These are phyloP conservation scores for Yarrowia porcina DNA, from an alignment of 805 yeast species.

Conservation along the genomic window DNA sequence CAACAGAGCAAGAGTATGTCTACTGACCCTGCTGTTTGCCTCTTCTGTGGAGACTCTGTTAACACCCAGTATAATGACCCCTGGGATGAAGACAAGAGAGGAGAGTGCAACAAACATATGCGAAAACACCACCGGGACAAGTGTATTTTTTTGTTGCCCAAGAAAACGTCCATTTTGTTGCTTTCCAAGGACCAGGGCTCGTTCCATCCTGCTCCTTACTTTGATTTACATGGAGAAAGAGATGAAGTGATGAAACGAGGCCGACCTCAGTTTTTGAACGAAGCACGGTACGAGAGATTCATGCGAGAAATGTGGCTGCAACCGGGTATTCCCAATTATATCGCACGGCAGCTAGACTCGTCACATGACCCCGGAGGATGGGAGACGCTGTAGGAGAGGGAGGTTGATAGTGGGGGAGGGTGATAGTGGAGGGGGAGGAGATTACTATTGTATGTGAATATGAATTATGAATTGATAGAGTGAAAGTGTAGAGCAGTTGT, in stretches of 20 bases:
- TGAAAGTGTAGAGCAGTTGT: too few species aligned
- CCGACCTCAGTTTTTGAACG: constrained; percentile 65
- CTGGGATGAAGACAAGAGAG: constrained; percentile 43
- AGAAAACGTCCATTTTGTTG: constrained; percentile 60
- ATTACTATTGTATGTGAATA: too few species aligned
- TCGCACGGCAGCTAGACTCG: constrained; percentile 77
- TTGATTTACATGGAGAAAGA: constrained; percentile 82
- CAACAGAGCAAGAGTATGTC: constrained; percentile 32
- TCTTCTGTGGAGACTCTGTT: constrained; percentile 62
- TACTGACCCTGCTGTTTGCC: constrained; percentile 77
- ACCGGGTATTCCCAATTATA: constrained; percentile 70
- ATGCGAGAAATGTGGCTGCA: constrained; percentile 69
- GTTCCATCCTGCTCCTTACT: constrained; percentile 76
- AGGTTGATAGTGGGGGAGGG: too few species aligned
- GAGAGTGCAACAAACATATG: constrained; percentile 78
- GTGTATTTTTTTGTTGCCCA: constrained; percentile 72
- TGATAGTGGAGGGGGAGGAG: too few species aligned
- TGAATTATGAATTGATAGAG: too few species aligned
- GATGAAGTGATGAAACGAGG: constrained; percentile 69
- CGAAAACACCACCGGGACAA: constrained; percentile 54
- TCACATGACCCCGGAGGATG: constrained; percentile 90
- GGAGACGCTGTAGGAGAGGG: constrained; percentile 63
- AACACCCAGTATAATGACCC: constrained; percentile 14
- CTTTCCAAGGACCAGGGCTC: constrained; percentile 77
- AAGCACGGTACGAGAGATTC: constrained; percentile 61